Conservation (phyloP, 805 yeast species). For the Nakazawaea siamensis region DNA sequence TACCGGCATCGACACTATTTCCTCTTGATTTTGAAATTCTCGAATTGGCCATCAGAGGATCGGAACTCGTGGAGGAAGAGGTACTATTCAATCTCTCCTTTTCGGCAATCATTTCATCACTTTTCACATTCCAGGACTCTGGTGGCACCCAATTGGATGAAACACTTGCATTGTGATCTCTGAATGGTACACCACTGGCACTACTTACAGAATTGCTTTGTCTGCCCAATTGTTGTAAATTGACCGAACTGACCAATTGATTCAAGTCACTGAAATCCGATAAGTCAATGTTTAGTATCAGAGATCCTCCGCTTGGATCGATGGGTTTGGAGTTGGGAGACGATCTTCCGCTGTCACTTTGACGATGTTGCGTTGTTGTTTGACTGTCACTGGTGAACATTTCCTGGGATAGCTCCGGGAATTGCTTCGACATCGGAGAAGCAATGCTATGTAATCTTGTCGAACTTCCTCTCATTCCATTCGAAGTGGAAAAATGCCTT, state of each 20-base stretch:
- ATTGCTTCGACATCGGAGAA: constrained; percentile 3
- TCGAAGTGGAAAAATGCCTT: constrained; percentile 7
- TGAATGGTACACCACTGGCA: not conserved
- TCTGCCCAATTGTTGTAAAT: constrained; percentile 3
- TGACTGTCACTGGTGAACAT: constrained; percentile 2
- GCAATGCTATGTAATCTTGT: constrained; percentile 2
- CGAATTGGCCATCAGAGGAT: constrained; percentile 1
- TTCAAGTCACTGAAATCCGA: constrained; percentile 7
- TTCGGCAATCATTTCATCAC: constrained; percentile 1
- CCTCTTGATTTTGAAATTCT: constrained; percentile 4
- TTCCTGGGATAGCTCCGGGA: constrained; percentile 5
- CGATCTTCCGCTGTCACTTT: constrained; percentile 2
- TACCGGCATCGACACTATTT: constrained; percentile 1
- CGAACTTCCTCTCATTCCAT: constrained; percentile 1
- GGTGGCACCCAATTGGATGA: constrained; percentile 11
- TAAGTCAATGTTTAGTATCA: constrained; percentile 5
- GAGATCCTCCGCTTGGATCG: not conserved
- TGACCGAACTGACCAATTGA: constrained; percentile 8
- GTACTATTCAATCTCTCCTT: constrained; percentile 7
- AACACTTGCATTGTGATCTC: constrained; percentile 7
- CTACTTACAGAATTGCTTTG: not conserved
- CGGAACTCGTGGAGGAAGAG: constrained; percentile 6
- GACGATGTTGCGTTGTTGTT: not conserved
- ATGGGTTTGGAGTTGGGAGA: constrained; percentile 8
- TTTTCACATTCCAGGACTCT: constrained; percentile 11